Percentiles rank a stretch among this genome's conserved stretches.
These are phyloP conservation scores for Pseudogymnoascus sp. DNA, from an alignment of 2,329 filamentous ascomycete genomes.

Conservation along the genomic window DNA sequence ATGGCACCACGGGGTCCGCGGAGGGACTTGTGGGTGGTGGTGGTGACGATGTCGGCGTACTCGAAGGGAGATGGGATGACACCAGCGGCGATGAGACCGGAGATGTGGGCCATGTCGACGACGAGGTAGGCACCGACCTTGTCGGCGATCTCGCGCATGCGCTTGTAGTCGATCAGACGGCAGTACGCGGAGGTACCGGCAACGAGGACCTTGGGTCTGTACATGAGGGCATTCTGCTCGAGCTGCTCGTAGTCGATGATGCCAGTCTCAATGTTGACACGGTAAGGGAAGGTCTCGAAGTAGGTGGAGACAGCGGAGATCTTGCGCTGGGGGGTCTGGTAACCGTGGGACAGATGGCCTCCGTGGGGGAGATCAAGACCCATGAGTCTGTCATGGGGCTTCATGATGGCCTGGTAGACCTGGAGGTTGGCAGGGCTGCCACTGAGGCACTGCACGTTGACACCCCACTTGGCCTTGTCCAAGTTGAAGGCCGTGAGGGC, in stretches of 20 bases:
- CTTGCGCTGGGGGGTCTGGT: conserved; percentile 93
- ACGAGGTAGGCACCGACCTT: conserved; percentile 89
- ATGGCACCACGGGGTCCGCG: conserved; percentile 95
- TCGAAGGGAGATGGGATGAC: conserved; percentile 92
- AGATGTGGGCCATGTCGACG: conserved; percentile 98
- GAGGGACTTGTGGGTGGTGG: conserved; percentile 97
- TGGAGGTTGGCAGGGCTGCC: conserved; percentile 95
- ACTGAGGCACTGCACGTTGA: conserved; percentile 92
- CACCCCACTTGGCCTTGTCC: conserved; percentile 85
- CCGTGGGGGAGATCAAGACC: conserved; percentile 94
- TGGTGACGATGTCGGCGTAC: conserved; percentile 92
- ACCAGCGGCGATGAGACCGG: conserved; percentile 82
- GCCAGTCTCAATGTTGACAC: conserved; percentile 79
- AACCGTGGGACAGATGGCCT: conserved; percentile 92
- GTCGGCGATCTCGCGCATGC: conserved; percentile 94
- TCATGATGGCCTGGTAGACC: conserved; percentile 96
- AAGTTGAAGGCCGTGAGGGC: conserved; percentile 86
- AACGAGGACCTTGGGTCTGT: conserved; percentile 91
- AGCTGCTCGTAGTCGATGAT: conserved; percentile 96
- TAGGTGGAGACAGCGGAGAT: conserved; percentile 98
- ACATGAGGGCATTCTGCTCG: conserved; percentile 81
- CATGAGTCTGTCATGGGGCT: conserved; percentile 92
- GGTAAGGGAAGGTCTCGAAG: conserved; percentile 98
- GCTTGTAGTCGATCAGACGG: conserved; percentile 90
- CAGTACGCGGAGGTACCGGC: conserved; percentile 98